These are phyloP conservation scores for Chlorella vulgaris DNA, from an alignment of 139 green algal genomes.

Conservation along the genomic window DNA sequence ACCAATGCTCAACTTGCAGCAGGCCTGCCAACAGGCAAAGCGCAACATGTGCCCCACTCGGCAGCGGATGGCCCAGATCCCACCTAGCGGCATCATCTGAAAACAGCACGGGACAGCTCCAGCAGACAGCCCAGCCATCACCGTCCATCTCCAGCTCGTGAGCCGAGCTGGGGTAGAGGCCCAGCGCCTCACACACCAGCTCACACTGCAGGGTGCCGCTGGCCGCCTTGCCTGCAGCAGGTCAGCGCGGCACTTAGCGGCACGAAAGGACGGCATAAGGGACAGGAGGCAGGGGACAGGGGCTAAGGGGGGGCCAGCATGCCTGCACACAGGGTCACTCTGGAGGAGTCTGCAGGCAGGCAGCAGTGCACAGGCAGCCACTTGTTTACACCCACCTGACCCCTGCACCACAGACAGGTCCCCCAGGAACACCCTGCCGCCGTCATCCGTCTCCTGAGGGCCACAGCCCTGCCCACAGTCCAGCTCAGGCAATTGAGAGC, in stretches of 20 bases:
- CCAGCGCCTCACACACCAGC: conserved; percentile 44
- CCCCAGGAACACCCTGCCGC: conserved; percentile 58
- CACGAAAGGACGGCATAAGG: no score
- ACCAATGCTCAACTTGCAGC: no score
- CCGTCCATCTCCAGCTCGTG: conserved; percentile 33
- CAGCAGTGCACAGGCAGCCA: no score
- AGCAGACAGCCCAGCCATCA: conserved; percentile 48
- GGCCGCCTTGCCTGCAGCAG: conserved; percentile 15
- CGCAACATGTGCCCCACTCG: no score
- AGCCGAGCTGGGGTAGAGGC: conserved; percentile 34
- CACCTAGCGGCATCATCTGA: conserved; percentile 59
- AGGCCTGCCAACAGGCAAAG: no score
- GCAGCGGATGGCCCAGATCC: no score
- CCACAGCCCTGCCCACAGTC: conserved; percentile 11
- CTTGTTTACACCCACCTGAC: conserved; percentile 28
- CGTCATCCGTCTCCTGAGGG: conserved; percentile 44
- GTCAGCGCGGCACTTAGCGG: not conserved
- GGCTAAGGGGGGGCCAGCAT: no score
- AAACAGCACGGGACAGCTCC: conserved; percentile 65
- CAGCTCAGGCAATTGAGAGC: conserved; percentile 42
- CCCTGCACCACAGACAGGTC: conserved; percentile 56
- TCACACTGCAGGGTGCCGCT: conserved; percentile 38
- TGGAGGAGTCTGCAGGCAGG: no score
- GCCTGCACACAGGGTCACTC: no score
- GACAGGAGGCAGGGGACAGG: no score